Conservation (phyloP, 2,329 filamentous ascomycete species). For the Colletotrichum sp. region DNA sequence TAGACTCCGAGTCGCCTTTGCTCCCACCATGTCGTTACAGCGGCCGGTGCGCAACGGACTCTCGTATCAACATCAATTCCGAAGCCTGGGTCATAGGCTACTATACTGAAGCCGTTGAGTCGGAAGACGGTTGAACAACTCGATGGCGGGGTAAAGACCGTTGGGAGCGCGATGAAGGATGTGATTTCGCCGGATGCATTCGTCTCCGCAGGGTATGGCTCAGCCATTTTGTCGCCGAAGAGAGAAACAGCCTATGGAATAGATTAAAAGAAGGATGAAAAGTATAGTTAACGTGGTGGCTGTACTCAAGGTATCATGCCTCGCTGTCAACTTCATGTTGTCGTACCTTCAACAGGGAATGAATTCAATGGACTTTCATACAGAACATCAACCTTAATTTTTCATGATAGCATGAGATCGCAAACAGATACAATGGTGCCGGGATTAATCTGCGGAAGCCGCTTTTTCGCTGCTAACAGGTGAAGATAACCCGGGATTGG, state of each 20-base stretch:
- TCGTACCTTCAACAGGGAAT: neutral
- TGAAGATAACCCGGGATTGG: neutral
- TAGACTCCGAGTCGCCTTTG: neutral
- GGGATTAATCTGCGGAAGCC: neutral
- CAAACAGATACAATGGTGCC: neutral
- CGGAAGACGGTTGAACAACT: neutral
- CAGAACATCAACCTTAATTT: neutral
- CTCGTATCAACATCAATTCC: neutral
- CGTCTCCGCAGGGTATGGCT: neutral
- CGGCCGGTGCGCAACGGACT: neutral
- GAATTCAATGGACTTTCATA: neutral
- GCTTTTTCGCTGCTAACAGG: neutral
- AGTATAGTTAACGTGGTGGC: neutral
- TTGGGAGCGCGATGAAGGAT: neutral
- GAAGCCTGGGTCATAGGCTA: neutral
- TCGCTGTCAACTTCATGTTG: neutral
- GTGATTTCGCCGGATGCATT: neutral
- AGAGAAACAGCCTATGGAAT: neutral
- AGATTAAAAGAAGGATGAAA: neutral
- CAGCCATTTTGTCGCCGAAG: neutral
- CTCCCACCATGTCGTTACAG: conserved; percentile 3
- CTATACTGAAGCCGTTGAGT: neutral
- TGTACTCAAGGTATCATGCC: no score
- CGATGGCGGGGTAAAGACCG: neutral
- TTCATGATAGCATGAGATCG: neutral